Conservation (phyloP, 495 filamentous ascomycete species). For the Bryoglossum gracile region DNA sequence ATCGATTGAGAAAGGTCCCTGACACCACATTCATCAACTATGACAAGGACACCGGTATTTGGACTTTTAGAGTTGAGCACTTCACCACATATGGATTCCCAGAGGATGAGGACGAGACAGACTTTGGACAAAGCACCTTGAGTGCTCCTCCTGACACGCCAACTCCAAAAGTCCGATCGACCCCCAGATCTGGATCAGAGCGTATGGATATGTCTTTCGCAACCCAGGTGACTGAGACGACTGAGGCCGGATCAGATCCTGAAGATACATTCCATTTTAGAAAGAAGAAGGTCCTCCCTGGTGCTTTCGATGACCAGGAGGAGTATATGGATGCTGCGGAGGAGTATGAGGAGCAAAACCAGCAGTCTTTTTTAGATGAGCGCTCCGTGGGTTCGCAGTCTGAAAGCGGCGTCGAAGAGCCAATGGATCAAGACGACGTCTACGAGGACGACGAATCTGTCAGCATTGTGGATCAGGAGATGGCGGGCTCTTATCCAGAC, state of each 20-base stretch:
- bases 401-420: conserved; percentile 57
- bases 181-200: conserved; percentile 6
- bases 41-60: conserved; percentile 67
- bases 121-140: conserved; percentile 42
- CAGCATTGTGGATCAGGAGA: conserved; percentile 63
- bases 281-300: conserved; percentile 63
- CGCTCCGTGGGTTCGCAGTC: conserved; percentile 75
- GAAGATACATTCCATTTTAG: conserved; percentile 82
- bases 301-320: conserved; percentile 62
- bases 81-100: conserved; percentile 94
- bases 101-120: conserved; percentile 68
- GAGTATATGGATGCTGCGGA: conserved; percentile 37
- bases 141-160: conserved; percentile 54
- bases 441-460: conserved; percentile 65
- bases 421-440: conserved; percentile 51
- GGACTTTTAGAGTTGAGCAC: conserved; percentile 87
- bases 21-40: conserved; percentile 80
- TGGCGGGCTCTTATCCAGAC: conserved; percentile 65
- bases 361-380: conserved; percentile 85
- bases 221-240: conserved; percentile 19
- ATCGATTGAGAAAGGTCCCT: conserved; percentile 64
- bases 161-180: conserved; percentile 45
- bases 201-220: conserved; percentile 19
- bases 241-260: conserved; percentile 39
- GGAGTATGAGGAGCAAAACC: conserved; percentile 38